Evolutionary conservation across 768 basidiomycete genomes (phyloP).

Genomic region (Tephrocybe sp.): DNA sequence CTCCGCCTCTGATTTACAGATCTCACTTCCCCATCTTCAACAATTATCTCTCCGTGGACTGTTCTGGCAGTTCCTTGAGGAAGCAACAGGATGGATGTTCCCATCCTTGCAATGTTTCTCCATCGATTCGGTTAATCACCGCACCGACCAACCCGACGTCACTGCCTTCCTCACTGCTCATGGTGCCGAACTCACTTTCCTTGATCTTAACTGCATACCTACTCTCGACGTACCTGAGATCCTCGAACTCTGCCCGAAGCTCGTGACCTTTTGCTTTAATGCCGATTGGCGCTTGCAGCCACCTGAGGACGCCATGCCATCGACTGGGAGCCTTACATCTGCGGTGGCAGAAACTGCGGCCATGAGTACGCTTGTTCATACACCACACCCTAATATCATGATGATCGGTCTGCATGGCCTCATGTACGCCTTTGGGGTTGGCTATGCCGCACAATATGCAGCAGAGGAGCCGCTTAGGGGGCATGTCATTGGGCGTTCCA

Average conservation of each 20-base stretch:
- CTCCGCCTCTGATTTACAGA: conserved; percentile 54
- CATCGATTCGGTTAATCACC: conserved; percentile 48
- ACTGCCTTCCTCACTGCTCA: conserved; percentile 59
- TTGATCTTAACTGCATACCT: conserved; percentile 65
- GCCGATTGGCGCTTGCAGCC: conserved; percentile 59
- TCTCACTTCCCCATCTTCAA: conserved; percentile 54
- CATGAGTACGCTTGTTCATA: conserved; percentile 41
- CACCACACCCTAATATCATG: conserved; percentile 56
- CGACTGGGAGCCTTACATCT: conserved; percentile 11
- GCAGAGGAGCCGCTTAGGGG: conserved; percentile 42
- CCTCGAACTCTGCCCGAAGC: conserved; percentile 62
- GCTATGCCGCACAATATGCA: conserved; percentile 44
- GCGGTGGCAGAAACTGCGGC: conserved; percentile 24
- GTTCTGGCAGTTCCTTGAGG: conserved; percentile 67
- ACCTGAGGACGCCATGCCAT: conserved; percentile 15
- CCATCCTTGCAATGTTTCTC: conserved; percentile 59
- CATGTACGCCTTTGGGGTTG: conserved; percentile 67
- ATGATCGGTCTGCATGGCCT: conserved; percentile 73
- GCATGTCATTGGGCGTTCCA: conserved; percentile 49
- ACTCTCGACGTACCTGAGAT: conserved; percentile 56
- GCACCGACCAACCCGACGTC: conserved; percentile 57
- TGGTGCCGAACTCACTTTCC: conserved; percentile 56
- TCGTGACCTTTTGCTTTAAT: conserved; percentile 70
- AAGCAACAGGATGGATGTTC: conserved; percentile 65
- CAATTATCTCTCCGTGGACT: conserved; percentile 65